Base-by-base conservation (phyloP, 805 yeast species). In the Candida mattraensis region DNA sequence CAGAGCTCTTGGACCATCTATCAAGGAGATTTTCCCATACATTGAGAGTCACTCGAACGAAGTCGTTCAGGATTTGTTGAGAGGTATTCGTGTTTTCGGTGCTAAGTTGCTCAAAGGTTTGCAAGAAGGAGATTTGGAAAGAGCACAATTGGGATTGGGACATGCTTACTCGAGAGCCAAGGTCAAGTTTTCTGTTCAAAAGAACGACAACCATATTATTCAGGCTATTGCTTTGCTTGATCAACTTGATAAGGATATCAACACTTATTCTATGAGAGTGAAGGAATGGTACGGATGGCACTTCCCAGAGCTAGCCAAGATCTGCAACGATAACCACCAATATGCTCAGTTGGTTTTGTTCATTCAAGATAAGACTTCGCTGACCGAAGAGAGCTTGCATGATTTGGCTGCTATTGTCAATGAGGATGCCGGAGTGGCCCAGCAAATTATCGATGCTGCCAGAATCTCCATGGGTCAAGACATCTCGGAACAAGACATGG, bases 271-370 rank as follows among this genome's bases (percentile, higher is more conserved):
- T 41, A 88, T 88, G 97, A 81, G 97, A 69, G 93, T 85, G 50
- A 87, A 88, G 72, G 97, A 88, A 70, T 88, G 97, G 97, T 88
- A 88, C 70, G 95, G 96, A 56, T 88, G 97, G 97, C 97, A 88
- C 64, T 88, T 93, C 81, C 97, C 97, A 41, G 97, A 88, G 71
- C 78, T 88, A 69, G 93, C 94, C 54, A 86, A 84, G 69, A 76
- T 89, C 56, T 94, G 86, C 35, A 79, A 87, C 51, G 96, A 89
- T 67, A 88, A 87, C 74, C 85, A 84, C 71, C 69, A 74, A 46
- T 89, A 76, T 65, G 96, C 97, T 51, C 79, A 76, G 63, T 75
- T 91, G 46, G 86, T 87, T 44, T 68, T 87, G 45, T 74, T 75
- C 67, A 87, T 93, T 62, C 78, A 79, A 67, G 95, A 93, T 71